Evolutionary conservation across 129 eudicot genomes (phyloP).

Genomic region (Silybum marianum): DNA sequence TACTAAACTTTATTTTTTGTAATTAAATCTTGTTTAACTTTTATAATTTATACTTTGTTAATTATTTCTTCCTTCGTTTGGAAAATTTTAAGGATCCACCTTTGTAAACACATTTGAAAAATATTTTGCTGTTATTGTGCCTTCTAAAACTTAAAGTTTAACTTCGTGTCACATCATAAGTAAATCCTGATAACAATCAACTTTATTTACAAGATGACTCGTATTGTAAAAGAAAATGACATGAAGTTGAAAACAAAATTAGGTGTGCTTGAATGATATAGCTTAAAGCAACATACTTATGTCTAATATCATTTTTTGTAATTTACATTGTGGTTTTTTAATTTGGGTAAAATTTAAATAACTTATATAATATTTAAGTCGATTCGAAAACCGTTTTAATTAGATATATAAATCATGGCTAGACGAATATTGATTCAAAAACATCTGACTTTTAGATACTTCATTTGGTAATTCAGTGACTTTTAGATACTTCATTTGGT

Average conservation of each 20-base stretch:
- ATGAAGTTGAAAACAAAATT: conserved; percentile 1
- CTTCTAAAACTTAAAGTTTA: not conserved
- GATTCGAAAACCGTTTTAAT: not conserved
- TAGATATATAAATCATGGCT: too few relatives aligned
- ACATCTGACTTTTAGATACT: too few relatives aligned
- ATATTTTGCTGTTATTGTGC: not conserved
- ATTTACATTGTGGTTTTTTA: not conserved
- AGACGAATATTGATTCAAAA: too few relatives aligned
- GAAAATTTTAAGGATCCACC: not conserved
- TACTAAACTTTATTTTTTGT: too few relatives aligned
- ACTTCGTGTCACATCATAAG: too few relatives aligned
- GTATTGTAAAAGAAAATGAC: conserved; percentile 29
- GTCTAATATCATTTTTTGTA: not conserved
- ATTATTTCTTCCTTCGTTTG: not conserved
- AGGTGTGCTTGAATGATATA: conserved; percentile 15
- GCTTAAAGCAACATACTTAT: conserved; percentile 16
- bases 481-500: too few relatives aligned
- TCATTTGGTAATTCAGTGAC: too few relatives aligned
- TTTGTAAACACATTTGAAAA: not conserved
- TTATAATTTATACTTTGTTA: too few relatives aligned
- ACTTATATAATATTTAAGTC: not conserved
- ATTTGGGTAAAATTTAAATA: not conserved
- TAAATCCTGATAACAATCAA: not conserved
- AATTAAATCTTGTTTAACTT: too few relatives aligned
- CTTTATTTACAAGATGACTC: conserved; percentile 30